Evolutionary conservation across 1,284 basidiomycete genomes (phyloP).

Genomic region (Agaricales sp.): DNA sequence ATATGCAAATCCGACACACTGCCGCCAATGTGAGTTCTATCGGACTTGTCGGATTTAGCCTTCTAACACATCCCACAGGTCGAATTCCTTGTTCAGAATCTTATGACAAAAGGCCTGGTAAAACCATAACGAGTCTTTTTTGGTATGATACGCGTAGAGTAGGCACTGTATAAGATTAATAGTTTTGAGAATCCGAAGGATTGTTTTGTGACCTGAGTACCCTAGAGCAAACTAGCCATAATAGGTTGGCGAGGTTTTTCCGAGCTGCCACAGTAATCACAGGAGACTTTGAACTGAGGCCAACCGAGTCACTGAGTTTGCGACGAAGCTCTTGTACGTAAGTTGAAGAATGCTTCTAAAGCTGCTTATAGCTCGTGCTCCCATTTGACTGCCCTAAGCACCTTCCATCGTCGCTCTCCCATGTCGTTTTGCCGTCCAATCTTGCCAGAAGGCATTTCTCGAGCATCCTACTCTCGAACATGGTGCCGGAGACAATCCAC

Average conservation of each 20-base stretch:
- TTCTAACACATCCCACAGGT: conserved; percentile 54
- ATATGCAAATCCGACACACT: conserved; percentile 77
- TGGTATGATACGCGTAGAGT: too few species aligned
- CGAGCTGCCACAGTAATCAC: conserved; percentile 4
- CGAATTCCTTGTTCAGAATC: conserved; percentile 71
- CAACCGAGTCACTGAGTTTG: neutral
- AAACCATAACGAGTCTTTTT: conserved; percentile 22
- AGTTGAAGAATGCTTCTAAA: neutral
- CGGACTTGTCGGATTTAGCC: too few species aligned
- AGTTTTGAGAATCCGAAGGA: too few species aligned
- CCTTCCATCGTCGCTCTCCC: neutral
- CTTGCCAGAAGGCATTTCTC: neutral
- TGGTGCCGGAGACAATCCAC: conserved; percentile 24
- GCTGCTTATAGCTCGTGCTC: neutral
- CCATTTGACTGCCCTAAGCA: neutral
- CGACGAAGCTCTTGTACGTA: neutral
- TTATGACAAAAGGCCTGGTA: conserved; percentile 60
- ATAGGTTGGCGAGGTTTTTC: conserved; percentile 3
- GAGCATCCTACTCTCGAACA: neutral
- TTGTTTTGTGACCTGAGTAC: too few species aligned
- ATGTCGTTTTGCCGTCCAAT: neutral
- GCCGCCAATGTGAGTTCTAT: conserved; percentile 61
- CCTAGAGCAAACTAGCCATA: too few species aligned
- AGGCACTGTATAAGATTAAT: too few species aligned
- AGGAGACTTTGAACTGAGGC: neutral